Base-by-base conservation (phyloP, 805 yeast genomes). In the Zygotorulaspora florentina region DNA sequence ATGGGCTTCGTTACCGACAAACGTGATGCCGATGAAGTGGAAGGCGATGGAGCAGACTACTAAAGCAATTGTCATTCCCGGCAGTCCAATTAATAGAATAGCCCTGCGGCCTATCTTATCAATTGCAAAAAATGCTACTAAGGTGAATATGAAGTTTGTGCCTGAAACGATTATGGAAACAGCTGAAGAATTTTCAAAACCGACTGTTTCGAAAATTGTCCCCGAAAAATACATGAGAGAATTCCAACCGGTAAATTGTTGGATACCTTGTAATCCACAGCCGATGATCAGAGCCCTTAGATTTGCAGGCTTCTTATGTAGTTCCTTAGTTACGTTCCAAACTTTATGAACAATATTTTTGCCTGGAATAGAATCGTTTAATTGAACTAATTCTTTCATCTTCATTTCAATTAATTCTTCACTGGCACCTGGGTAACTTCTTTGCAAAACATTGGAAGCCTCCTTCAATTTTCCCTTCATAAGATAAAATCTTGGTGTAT, bases 201-300 rank as follows among this genome's bases (percentile, higher is more conserved):
- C 99, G 43, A 90, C 87, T 35, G 90, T 81, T 66, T 89, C 83
- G 62, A 93, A 93, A 55, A 93, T 85, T 1, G 97, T 90, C 29
- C 95, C 82, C 40, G 95, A 85, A 68, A 90, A 91, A 71, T 93
- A 91, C 96, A 91, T 87, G 58, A 91, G 76, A 6, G 97, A 87
- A 70, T 91, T 93, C 79, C 91, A 91, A 54, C 98, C 98, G 13
- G 96, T 85, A 58, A 91, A 88, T 69, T 91, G 99, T 72, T 91
- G 98, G 59, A 93, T 85, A 47, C 95, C 96, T 69, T 93, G 98
- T 54, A 91, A 70, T 28, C 95, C 96, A 72, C 96, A 89, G 9
- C 91, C 93, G 59, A 91, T 81, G 28, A 90, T 72, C 50, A 93
- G 75, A 5, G 96, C 98, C 60, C 98, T 80, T 50, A 87, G 79